Conservation (phyloP, 495 filamentous ascomycete genomes). For the Parathielavia appendiculata region DNA sequence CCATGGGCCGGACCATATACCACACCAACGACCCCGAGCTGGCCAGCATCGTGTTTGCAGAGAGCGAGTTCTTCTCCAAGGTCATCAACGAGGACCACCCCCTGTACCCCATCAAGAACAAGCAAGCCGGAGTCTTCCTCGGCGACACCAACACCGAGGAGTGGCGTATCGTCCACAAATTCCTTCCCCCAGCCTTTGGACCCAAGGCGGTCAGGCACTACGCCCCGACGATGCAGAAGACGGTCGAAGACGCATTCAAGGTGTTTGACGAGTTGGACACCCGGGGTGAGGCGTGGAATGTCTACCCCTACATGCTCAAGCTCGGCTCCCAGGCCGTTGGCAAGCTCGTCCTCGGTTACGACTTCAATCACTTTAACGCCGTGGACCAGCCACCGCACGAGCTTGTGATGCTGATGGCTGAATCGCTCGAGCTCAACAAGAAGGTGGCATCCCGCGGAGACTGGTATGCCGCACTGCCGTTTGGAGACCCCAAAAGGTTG, state of each 20-base stretch:
- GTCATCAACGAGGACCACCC: conserved; percentile 48
- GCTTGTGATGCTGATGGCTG: neutral
- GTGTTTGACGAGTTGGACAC: conserved; percentile 52
- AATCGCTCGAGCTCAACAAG: conserved; percentile 41
- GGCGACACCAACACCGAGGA: conserved; percentile 47
- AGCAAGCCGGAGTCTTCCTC: conserved; percentile 48
- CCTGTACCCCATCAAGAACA: conserved; percentile 42
- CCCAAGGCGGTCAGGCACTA: conserved; percentile 56
- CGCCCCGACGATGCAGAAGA: conserved; percentile 49
- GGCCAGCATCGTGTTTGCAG: conserved; percentile 38
- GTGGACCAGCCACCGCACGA: conserved; percentile 34
- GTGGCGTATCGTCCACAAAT: conserved; percentile 51
- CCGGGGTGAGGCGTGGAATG: conserved; percentile 49
- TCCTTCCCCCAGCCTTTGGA: conserved; percentile 48
- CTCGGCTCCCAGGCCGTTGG: conserved; percentile 50
- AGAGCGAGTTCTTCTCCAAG: conserved; percentile 51
- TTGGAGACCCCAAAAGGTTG: conserved; percentile 45
- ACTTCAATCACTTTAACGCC: conserved; percentile 49
- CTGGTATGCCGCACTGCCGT: conserved; percentile 50
- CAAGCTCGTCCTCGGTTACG: conserved; percentile 45
- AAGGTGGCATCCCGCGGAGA: conserved; percentile 44
- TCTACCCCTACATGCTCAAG: conserved; percentile 58
- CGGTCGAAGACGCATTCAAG: conserved; percentile 39
- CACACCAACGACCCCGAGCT: conserved; percentile 48
- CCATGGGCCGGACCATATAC: conserved; percentile 47